Conservation (phyloP, 805 yeast species). For the Candida awuae region DNA sequence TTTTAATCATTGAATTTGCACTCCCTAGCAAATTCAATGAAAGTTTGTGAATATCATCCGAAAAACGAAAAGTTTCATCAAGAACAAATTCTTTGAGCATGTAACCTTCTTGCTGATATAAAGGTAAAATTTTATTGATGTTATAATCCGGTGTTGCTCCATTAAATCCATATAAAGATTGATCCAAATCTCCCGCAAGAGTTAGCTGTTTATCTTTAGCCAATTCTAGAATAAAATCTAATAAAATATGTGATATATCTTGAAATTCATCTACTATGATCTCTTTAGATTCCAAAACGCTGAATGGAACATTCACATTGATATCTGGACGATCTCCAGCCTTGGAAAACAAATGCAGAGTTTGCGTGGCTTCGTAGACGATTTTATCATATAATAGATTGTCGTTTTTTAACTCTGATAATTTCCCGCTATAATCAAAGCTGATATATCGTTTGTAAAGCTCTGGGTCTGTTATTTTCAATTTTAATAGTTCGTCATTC, state of each 20-base stretch:
- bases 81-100: slow-evolving; percentile 29
- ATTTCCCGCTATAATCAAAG: neutral
- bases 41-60: slow-evolving; percentile 46
- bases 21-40: slow-evolving; percentile 29
- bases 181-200: slow-evolving; percentile 65
- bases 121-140: slow-evolving; percentile 17
- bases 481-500: neutral
- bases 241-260: slow-evolving; percentile 49
- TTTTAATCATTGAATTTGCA: slow-evolving; percentile 9
- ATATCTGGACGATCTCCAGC: neutral
- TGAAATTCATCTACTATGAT: slow-evolving; percentile 65
- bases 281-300: slow-evolving; percentile 4
- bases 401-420: neutral
- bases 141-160: slow-evolving; percentile 35
- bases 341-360: neutral
- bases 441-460: slow-evolving; percentile 2
- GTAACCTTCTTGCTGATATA: slow-evolving; percentile 13
- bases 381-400: slow-evolving; percentile 11
- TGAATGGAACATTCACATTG: neutral
- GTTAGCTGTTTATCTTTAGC: slow-evolving; percentile 43
- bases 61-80: slow-evolving; percentile 50
- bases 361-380: slow-evolving; percentile 10
- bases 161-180: slow-evolving; percentile 60
- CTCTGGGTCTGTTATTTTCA: neutral
- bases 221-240: slow-evolving; percentile 36